Evolutionary conservation across 331 rosid genomes (phyloP), one percentile per base, ranked within the genome.

Genomic region (Acacia pycnantha): DNA sequence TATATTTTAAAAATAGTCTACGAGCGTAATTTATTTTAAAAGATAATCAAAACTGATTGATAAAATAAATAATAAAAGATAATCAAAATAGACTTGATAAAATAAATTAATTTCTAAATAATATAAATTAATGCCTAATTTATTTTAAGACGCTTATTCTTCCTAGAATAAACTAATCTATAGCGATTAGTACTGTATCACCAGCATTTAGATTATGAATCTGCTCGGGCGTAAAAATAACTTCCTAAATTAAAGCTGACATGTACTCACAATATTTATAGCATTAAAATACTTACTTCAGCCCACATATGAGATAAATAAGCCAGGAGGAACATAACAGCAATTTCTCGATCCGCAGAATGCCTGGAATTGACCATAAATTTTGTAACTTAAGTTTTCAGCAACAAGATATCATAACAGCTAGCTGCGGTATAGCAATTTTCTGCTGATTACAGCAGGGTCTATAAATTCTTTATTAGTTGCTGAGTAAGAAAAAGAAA

Each of bases 321-420:
- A 74, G 97, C 91, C 92, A 90, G 84, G 74, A 92, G 83, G 72
- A 90, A 79, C 94, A 92, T 92, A 43, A 92, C 85, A 48, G 97
- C 91, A 64, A 92, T 82, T 85, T 92, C 97, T 31, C 91, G 86
- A 79, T 90, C 88, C 26, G 92, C 79, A 5, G 94, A 90, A 83
- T 92, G 92, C 87, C 94, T 89, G 86, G 41, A 56, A 70, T 67
- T 46, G 62, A n/a, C 61, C 78, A 31, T 56, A 75, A 41, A 77
- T 40, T 37, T 54, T 37, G 11, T 5, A 58, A 51, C 69, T 33
- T 82, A 67, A 73, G 48, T 78, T 69, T 33, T 14, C 53, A 54
- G 35, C 43, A 70, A 37, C 44, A 16, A 67, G 31, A 79, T 67
- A 48, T 50, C 22, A 33, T 78, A 48, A 44, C 64, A 27, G 29